Evolutionary conservation across 257 asterid species (phyloP).

Genomic region (Lavandula angustifolia): DNA sequence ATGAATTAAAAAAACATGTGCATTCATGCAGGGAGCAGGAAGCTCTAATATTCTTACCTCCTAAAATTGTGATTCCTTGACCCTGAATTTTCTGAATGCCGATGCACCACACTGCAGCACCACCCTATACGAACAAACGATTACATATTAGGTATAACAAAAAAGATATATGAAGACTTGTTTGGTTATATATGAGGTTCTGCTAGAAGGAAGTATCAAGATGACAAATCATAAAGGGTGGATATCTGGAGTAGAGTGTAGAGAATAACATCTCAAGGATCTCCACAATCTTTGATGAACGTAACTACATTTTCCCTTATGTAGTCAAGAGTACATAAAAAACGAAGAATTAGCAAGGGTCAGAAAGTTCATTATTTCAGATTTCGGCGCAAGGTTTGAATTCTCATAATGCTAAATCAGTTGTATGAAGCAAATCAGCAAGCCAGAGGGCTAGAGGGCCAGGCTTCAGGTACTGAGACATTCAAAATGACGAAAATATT

Average conservation of each 20-base stretch:
- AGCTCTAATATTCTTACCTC: conserved; percentile 52
- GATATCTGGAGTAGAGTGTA: too few relatives aligned
- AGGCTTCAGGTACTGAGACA: neutral
- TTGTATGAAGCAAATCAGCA: neutral
- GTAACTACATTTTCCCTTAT: neutral
- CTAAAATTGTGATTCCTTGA: conserved; percentile 80
- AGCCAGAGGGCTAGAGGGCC: neutral
- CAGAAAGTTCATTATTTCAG: neutral
- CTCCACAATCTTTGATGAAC: neutral
- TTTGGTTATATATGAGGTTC: neutral
- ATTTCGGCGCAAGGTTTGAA: neutral
- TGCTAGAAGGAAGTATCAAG: neutral
- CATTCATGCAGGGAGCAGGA: neutral
- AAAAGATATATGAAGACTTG: neutral
- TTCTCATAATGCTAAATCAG: neutral
- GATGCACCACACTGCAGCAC: conserved; percentile 85
- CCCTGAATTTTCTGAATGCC: conserved; percentile 82
- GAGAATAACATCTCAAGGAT: neutral
- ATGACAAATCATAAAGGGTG: neutral
- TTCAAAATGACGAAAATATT: neutral
- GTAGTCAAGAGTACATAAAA: neutral
- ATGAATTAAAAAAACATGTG: neutral
- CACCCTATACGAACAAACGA: conserved; percentile 54
- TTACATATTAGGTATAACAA: conserved; percentile 6
- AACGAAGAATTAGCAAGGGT: neutral